Evolutionary conservation across 2,329 filamentous ascomycete species (phyloP).

Genomic region (Calonectria leucothoes): DNA sequence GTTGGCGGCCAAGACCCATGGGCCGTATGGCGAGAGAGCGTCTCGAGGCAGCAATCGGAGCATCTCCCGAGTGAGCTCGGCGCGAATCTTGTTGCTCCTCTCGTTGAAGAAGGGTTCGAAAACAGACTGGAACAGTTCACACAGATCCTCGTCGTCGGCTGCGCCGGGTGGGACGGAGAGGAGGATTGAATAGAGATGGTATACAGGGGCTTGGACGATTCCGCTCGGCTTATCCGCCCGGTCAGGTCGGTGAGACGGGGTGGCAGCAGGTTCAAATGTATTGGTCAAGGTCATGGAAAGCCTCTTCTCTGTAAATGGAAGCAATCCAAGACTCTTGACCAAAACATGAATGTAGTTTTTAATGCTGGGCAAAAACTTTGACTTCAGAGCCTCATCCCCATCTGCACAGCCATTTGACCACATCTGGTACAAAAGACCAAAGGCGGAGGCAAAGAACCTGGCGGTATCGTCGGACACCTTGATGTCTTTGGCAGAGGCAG

Average conservation of each 20-base stretch:
- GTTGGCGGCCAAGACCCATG: constrained; percentile 64
- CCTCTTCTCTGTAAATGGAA: constrained; percentile 73
- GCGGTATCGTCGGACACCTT: constrained; percentile 88
- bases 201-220: constrained; percentile 68
- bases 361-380: constrained; percentile 67
- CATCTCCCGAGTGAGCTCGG: constrained; percentile 63
- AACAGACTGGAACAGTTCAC: constrained; percentile 60
- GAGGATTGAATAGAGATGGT: constrained; percentile 74
- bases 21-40: constrained; percentile 57
- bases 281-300: constrained; percentile 63
- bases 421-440: constrained; percentile 75
- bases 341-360: constrained; percentile 62
- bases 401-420: constrained; percentile 63
- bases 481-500: constrained; percentile 85
- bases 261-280: constrained; percentile 71
- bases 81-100: constrained; percentile 56
- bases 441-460: constrained; percentile 78
- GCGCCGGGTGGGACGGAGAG: constrained; percentile 61
- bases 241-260: constrained; percentile 72
- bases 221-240: constrained; percentile 64
- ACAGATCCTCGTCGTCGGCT: constrained; percentile 58
- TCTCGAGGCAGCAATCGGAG: constrained; percentile 61
- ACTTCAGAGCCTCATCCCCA: constrained; percentile 56
- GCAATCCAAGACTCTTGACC: constrained; percentile 63
- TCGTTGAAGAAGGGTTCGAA: constrained; percentile 69